Evolutionary conservation across 139 green algal genomes (phyloP), one percentile per base, ranked within the genome.

Genomic region (Coccomyxa sp.): DNA sequence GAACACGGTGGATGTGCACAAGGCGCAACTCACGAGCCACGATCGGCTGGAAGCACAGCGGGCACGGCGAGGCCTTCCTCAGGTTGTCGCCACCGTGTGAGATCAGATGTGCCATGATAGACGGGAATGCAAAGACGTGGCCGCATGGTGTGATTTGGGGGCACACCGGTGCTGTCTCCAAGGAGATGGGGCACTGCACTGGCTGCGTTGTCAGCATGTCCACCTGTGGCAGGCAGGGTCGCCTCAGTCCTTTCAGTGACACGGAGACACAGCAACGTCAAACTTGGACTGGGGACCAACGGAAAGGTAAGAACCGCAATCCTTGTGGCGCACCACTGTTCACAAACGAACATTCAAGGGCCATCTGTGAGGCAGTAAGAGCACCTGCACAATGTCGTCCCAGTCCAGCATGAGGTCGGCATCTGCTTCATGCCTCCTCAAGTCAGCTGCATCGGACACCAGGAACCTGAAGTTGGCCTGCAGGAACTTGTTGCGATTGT

Each of bases 111-210:
- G 89, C 88, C 86, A 97, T 93, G 85, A 98, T 96, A 83, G 90
- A 88, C 18, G 89, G 85, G 82, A 96, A 95, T 67, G 86, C 91
- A 82, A 96, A 97, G 12, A 96, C 85, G 85, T 98, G 95, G 76
- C 95, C 95, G 85, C 95, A 98, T 21, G 92, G 91, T 7, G 94
- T 98, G 84, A 98, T 95, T 85, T 96, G 92, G 4, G 95, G 92
- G 79, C 88, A 94, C 13, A 90, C 57, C 12, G 91, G 92, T n/a
- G 90, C 87, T 28, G 68, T 83, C 30, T 97, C 93, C 67, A 98
- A 88, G 31, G 84, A 92, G 77, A 98, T 97, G 81, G 95, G 94
- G 90, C 95, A 98, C 63, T 90, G 86, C 31, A 95, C 45, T 0
- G 88, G 80, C 25, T 32, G 81, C 18, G 81, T 59, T 16, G 79